Evolutionary conservation across 1,139 yeast species (phyloP), one percentile per base, ranked within the genome.

Genomic region (Arxiozyma slooffiae): DNA sequence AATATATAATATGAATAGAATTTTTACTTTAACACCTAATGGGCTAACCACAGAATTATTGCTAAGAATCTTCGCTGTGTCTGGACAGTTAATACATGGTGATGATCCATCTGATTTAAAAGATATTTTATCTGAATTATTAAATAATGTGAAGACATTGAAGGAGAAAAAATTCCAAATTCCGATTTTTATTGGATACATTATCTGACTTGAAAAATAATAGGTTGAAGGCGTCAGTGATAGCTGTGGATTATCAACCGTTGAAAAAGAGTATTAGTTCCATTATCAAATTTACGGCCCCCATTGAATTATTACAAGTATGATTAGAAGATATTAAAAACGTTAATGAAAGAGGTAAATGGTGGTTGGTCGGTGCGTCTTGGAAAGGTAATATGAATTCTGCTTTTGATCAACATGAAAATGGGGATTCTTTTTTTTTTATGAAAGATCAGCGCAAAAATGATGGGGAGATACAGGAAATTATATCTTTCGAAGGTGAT

Each of bases 341-440:
- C 55, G 76, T 87, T 30, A 86, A 82, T 14, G 78, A 82, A 0
- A 78, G 81, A 56, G 98, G 98, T 51, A 92, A 90, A 67, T 94
- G 99, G 99, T 94, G 98, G 99, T 74, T 92, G 43, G 90, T 94
- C 38, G 98, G 99, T 44, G 86, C 97, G 3, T 96, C 98, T 0
- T 92, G 97, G 97, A 85, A 80, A 61, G 90, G 90, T 1, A 75
- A 74, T 36, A 62, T 60, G 55, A 61, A 59, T 16, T 57, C 60
- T 16, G 66, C 63, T 4, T 69, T 64, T 14, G 70, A 67, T 14
- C 67, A 60, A 16, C 36, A 30, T 30, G 6, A 30, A 14, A 52
- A 55, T 17, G 43, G 38, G 3, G 46, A 48, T 9, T 53, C 50
- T 40, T 45, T 41, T 40, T 45, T 41, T 1, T 52, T 41, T 17